Evolutionary conservation across 2,329 filamentous ascomycete species (phyloP).

Genomic region (Dactylellina leptospora): DNA sequence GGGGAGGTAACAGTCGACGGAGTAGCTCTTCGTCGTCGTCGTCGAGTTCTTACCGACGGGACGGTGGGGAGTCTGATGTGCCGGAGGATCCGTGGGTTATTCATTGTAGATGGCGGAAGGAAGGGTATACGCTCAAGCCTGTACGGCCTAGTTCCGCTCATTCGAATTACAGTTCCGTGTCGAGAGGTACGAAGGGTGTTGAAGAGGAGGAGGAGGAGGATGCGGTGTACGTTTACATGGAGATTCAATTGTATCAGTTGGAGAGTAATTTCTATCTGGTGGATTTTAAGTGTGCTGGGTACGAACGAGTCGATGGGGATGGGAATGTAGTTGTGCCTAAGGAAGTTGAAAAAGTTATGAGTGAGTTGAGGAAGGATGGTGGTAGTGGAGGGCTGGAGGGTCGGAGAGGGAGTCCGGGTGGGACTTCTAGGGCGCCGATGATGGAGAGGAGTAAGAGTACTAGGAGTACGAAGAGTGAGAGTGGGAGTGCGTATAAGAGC

Average conservation of each 20-base stretch:
- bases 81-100: conserved; percentile 57
- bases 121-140: conserved; percentile 58
- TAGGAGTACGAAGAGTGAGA: conserved; percentile 63
- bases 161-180: conserved; percentile 57
- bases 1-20: conserved; percentile 51
- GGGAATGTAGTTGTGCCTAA: conserved; percentile 54
- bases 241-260: conserved; percentile 95
- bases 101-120: conserved; percentile 57
- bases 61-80: conserved; percentile 58
- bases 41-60: conserved; percentile 58
- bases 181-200: conserved; percentile 54
- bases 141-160: conserved; percentile 58
- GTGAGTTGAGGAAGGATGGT: conserved; percentile 41
- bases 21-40: conserved; percentile 54
- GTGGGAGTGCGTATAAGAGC: conserved; percentile 63
- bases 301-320: conserved; percentile 77
- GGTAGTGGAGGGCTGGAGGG: conserved; percentile 33
- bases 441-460: conserved; percentile 57
- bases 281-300: conserved; percentile 98
- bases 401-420: conserved; percentile 13
- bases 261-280: conserved; percentile 92
- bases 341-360: conserved; percentile 39
- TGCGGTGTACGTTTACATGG: conserved; percentile 92
- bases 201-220: conserved; percentile 65
- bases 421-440: conserved; percentile 36